Conservation (phyloP, 352 stramenopile genomes). For the Pythium aquatile region DNA sequence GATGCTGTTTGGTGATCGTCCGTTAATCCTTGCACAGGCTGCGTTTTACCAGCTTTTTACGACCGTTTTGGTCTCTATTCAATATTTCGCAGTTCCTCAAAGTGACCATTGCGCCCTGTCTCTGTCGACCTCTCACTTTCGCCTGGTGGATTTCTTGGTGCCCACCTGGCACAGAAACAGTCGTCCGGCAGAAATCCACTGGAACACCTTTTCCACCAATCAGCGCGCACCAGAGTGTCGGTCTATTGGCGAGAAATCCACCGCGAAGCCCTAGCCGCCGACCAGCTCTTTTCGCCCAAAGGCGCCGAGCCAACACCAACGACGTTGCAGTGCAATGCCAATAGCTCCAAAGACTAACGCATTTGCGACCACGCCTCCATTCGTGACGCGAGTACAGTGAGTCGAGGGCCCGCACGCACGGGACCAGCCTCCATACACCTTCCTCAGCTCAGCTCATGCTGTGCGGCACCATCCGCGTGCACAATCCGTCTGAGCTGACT, state of each 20-base stretch:
- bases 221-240: background rate
- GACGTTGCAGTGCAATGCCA: conserved; percentile 9
- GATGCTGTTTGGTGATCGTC: background rate
- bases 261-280: conserved; percentile 21
- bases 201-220: conserved; percentile 18
- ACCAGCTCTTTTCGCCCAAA: conserved; percentile 19
- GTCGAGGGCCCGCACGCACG: background rate
- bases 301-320: conserved; percentile 3
- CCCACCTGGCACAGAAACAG: conserved; percentile 17
- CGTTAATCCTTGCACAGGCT: background rate
- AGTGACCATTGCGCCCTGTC: conserved; percentile 14
- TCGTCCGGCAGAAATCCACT: conserved; percentile 27
- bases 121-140: conserved; percentile 14
- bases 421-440: background rate
- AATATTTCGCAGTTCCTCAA: conserved; percentile 5
- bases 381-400: background rate
- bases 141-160: conserved; percentile 25
- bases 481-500: conserved; percentile 10
- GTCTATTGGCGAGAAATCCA: conserved; percentile 24
- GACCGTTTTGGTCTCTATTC: background rate
- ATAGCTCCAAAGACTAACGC: background rate
- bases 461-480: conserved; percentile 14
- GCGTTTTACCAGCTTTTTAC: background rate
- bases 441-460: conserved; percentile 13
- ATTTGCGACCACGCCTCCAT: conserved; percentile 2